Conservation (phyloP, 2,329 filamentous ascomycete genomes). For the Penicillium psychrosexuale region DNA sequence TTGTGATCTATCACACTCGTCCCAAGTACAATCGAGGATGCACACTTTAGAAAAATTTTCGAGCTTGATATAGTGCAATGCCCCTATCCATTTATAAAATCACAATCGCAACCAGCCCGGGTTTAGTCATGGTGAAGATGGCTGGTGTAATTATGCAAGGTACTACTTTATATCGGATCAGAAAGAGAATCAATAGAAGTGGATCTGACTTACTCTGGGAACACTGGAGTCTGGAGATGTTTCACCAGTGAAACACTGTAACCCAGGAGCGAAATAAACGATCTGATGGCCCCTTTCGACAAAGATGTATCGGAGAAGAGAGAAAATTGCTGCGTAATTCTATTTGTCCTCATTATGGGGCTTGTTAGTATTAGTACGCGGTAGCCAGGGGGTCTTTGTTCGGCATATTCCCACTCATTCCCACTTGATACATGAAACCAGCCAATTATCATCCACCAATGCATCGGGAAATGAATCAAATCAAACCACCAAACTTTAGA, state of each 20-base stretch:
- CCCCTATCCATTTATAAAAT: conserved; percentile 23
- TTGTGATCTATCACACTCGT: background rate
- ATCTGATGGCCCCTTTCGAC: background rate
- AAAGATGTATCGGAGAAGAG: background rate
- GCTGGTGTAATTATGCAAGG: conserved; percentile 9
- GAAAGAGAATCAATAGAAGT: background rate
- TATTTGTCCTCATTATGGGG: background rate
- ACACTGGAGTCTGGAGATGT: background rate
- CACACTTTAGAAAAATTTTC: background rate
- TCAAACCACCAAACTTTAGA: too few relatives aligned
- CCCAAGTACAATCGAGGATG: background rate
- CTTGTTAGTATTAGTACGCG: background rate
- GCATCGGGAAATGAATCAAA: background rate
- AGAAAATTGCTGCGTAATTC: background rate
- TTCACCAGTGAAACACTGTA: conserved; percentile 6
- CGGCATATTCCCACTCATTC: background rate
- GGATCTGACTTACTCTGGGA: conserved; percentile 1
- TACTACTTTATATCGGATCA: background rate
- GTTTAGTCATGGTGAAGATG: conserved; percentile 9
- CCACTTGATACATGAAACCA: background rate
- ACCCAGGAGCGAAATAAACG: background rate
- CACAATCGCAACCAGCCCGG: conserved; percentile 8
- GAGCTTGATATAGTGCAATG: background rate
- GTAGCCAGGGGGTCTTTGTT: background rate
- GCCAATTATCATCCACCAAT: background rate